Conservation (phyloP, 805 yeast genomes). For the Candida maesae region DNA sequence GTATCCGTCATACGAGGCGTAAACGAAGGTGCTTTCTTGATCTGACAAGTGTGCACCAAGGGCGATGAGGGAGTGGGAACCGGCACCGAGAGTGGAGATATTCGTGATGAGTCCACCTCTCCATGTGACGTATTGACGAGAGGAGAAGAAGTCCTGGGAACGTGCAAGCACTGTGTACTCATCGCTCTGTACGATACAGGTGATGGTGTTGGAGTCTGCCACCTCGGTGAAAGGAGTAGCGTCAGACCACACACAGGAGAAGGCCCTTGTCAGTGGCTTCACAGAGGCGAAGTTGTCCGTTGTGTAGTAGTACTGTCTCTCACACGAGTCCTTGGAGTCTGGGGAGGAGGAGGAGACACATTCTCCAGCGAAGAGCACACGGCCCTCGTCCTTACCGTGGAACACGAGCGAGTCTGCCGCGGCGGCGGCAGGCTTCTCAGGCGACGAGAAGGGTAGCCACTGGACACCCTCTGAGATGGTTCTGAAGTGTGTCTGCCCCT, state of each 20-base stretch:
- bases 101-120: conserved; percentile 32
- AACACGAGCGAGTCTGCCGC: conserved; percentile 30
- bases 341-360: too few species aligned
- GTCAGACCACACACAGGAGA: conserved; percentile 32
- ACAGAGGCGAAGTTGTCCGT: conserved; percentile 40
- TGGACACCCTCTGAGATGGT: conserved; percentile 40
- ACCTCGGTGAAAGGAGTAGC: conserved; percentile 24
- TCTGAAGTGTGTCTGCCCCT: conserved; percentile 31
- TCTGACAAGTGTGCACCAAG: conserved; percentile 29
- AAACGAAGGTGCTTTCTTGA: conserved; percentile 23
- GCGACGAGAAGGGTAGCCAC: conserved; percentile 37
- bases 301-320: conserved; percentile 38
- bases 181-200: conserved; percentile 43
- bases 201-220: conserved; percentile 32
- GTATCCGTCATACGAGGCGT: conserved; percentile 32
- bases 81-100: conserved; percentile 32
- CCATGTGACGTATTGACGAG: conserved; percentile 28
- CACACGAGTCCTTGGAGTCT: conserved; percentile 36
- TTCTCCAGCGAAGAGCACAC: conserved; percentile 35
- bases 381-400: conserved; percentile 37
- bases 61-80: conserved; percentile 34
- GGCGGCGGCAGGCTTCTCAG: conserved; percentile 26
- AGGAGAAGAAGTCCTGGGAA: conserved; percentile 44
- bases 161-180: conserved; percentile 31
- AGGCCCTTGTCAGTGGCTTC: conserved; percentile 27